Evolutionary conservation across 2,329 filamentous ascomycete species (phyloP).

Genomic region (Clonostachys sp.): DNA sequence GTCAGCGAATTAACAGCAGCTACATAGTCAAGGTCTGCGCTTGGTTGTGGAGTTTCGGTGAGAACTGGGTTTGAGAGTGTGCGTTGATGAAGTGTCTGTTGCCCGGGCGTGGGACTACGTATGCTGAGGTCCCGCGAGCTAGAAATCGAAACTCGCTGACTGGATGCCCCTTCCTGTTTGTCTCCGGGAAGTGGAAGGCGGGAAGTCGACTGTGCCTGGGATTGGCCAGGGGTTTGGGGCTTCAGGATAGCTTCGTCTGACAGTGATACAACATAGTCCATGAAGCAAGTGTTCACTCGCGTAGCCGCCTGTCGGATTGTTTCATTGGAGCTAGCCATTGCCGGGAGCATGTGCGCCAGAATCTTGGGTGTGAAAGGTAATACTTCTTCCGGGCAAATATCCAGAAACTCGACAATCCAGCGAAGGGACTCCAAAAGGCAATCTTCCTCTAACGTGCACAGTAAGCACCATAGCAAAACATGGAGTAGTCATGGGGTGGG

Average conservation of each 20-base stretch:
- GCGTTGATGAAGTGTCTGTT: neutral
- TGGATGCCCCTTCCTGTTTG: slow-evolving; percentile 38
- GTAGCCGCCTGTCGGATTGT: slow-evolving; percentile 83
- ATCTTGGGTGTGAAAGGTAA: slow-evolving; percentile 91
- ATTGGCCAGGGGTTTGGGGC: slow-evolving; percentile 7
- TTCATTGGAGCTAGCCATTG: slow-evolving; percentile 88
- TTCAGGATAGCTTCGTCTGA: slow-evolving; percentile 58
- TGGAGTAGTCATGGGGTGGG: neutral
- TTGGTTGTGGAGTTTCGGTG: slow-evolving; percentile 29
- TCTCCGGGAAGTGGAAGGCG: slow-evolving; percentile 38
- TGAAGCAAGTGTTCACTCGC: slow-evolving; percentile 83
- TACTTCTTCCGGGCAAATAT: slow-evolving; percentile 96
- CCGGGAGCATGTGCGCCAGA: slow-evolving; percentile 84
- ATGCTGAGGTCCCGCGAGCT: slow-evolving; percentile 50
- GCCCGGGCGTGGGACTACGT: slow-evolving; percentile 43
- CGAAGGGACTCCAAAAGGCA: slow-evolving; percentile 85
- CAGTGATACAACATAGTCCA: slow-evolving; percentile 90
- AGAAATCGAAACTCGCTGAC: slow-evolving; percentile 45
- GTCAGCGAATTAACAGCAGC: slow-evolving; percentile 92
- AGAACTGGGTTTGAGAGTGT: slow-evolving; percentile 8
- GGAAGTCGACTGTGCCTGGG: slow-evolving; percentile 25
- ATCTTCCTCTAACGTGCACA: slow-evolving; percentile 65
- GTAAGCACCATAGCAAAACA: neutral
- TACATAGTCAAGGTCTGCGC: slow-evolving; percentile 84
- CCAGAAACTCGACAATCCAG: slow-evolving; percentile 95